A percentile compares a stretch with the other conserved stretches of the same genome.
phyloP scores from a whole-genome alignment of 1,284 basidiomycete genomes.

The Heterobasidion irregulare region DNA sequence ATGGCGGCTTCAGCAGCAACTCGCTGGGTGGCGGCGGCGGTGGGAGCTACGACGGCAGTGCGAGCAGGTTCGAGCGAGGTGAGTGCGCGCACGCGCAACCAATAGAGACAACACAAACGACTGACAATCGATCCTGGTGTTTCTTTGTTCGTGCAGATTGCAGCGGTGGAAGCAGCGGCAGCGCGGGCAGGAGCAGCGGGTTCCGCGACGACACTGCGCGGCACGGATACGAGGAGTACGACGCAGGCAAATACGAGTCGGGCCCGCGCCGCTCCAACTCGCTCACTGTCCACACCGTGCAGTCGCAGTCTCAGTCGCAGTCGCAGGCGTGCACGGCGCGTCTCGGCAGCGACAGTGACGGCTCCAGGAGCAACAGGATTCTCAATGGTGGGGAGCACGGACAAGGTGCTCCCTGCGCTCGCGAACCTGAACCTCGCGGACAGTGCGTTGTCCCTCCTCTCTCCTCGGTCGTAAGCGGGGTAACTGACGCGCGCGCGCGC shows the following conservation, averaged over 20 bases:
- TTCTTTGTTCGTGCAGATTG: conserved; percentile 14
- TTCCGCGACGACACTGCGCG: conserved; percentile 53
- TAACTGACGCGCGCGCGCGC: too few species aligned
- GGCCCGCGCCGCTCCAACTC: conserved; percentile 32
- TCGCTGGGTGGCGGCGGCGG: conserved; percentile 4
- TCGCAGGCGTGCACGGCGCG: too few species aligned
- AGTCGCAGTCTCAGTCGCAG: too few species aligned
- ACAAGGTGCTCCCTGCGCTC: conserved; percentile 53
- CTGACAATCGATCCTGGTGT: background rate
- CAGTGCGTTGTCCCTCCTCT: conserved; percentile 22
- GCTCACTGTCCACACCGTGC: conserved; percentile 15
- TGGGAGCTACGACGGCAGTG: conserved; percentile 27
- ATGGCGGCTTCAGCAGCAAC: conserved; percentile 81
- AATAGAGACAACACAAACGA: too few species aligned
- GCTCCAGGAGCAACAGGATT: too few species aligned
- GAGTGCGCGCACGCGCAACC: background rate
- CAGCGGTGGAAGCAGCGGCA: conserved; percentile 35
- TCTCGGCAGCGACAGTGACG: background rate
- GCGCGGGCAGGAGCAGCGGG: conserved; percentile 36
- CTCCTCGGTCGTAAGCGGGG: background rate
- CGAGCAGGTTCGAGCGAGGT: conserved; percentile 25
- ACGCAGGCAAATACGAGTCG: conserved; percentile 90
- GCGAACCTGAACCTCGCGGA: conserved; percentile 22
- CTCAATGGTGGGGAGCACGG: conserved; percentile 19
- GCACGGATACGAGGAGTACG: conserved; percentile 84